Base-by-base conservation (phyloP, 2,329 filamentous ascomycete genomes). In the Aspergillus jensenii region DNA sequence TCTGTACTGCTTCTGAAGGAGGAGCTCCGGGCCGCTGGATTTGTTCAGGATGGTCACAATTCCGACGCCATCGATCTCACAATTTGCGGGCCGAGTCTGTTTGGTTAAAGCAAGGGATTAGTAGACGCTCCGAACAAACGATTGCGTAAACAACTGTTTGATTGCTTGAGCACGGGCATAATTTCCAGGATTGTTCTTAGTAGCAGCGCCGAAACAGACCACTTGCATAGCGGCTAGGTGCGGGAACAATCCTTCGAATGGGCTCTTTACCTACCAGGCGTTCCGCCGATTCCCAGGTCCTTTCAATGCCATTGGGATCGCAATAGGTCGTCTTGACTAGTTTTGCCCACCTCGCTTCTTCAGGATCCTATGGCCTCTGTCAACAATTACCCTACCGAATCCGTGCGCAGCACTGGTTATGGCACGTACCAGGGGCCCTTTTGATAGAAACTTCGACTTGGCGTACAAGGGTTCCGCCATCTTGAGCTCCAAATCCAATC, bases 1-100 rank as follows among this genome's bases (percentile, higher is more conserved):
- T 4, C 85, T 79, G 68, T 85, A 87, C 65, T 87, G 82, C 58
- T 85, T 78, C 60, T 85, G 81, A 49, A 86, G 77, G 49, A 86
- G 76, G 41, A 80, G 60, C 63, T 79, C 72, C 31, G 76, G 70
- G 12, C 84, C 83, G 37, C 77, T 79, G 1, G 79, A 71, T 4
- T 86, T 82, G 27, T 79, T 78, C 33, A 84, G 75, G 54, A 85
- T 85, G 25, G 84, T 83, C 15, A 87, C 82, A 27, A 84, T 84
- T 55, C 86, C 85, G 8, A 87, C 80, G 48, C 83, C 84, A 44
- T 82, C 80, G 41, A 81, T 79, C 12, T 79, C 78, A 43, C 82
- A 80, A 21, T 81, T 84, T 60, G 82, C 80, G 31, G 77, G 77
- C 8, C 77, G 74, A 43, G 77, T 79, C 76, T 79, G 23, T 23